Evolutionary conservation across 2,329 filamentous ascomycete species (phyloP).

Genomic region (Diaporthe vaccinii): DNA sequence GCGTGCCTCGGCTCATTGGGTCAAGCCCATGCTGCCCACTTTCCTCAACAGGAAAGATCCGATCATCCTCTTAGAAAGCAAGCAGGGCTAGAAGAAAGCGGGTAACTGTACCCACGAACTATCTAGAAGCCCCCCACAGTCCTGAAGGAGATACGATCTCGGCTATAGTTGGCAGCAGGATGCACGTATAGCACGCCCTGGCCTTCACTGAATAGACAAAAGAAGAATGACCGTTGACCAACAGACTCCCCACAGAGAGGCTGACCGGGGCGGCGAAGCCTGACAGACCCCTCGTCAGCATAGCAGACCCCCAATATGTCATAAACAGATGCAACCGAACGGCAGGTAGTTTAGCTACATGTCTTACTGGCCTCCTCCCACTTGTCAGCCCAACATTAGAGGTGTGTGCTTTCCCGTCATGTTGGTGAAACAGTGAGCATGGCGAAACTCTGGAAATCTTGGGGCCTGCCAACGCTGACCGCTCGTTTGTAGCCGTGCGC

Average conservation of each 20-base stretch:
- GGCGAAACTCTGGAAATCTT: background rate
- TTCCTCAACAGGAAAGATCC: background rate
- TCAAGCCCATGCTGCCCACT: background rate
- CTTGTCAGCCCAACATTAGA: conserved; percentile 6
- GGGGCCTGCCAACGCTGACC: background rate
- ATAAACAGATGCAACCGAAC: background rate
- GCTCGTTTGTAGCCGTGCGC: background rate
- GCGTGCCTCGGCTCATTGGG: background rate
- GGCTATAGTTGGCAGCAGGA: conserved; percentile 12
- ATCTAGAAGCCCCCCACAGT: background rate
- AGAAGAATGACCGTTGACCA: background rate
- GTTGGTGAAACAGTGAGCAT: conserved; percentile 31
- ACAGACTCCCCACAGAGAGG: background rate
- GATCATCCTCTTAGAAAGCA: background rate
- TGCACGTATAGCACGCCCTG: background rate
- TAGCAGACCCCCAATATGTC: conserved; percentile 15
- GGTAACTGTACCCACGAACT: background rate
- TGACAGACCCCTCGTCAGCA: conserved; percentile 23
- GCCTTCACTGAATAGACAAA: background rate
- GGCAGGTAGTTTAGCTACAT: background rate
- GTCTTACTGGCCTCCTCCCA: background rate
- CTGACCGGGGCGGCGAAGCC: background rate
- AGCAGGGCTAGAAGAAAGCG: background rate
- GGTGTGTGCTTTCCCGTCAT: conserved; percentile 5
- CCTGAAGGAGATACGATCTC: background rate